A percentile compares a stretch with the other conserved stretches of the same genome.
Evolutionary conservation across 1,139 yeast genomes (phyloP).

Genomic region (Debaryomycetaceae sp.): DNA sequence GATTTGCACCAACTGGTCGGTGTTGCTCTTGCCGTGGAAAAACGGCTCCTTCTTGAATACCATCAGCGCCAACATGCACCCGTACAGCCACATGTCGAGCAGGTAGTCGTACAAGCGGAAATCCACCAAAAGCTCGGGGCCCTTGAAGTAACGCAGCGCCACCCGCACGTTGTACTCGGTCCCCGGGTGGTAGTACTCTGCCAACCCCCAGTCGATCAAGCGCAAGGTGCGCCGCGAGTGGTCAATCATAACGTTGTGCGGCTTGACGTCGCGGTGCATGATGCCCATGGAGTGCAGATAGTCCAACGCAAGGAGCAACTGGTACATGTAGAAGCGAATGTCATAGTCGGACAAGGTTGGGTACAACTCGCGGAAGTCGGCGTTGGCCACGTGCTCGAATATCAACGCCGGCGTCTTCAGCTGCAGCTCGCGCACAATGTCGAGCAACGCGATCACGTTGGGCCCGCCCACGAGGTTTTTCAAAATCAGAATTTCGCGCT

Average conservation of each 20-base stretch:
- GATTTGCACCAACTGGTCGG: conserved; percentile 93
- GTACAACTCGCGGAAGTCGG: conserved; percentile 85
- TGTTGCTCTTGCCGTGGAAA: conserved; percentile 94
- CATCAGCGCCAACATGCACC: conserved; percentile 97
- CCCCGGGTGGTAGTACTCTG: conserved; percentile 94
- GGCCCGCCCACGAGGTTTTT: conserved; percentile 87
- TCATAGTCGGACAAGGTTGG: conserved; percentile 85
- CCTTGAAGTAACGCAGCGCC: conserved; percentile 96
- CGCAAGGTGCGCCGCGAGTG: conserved; percentile 69
- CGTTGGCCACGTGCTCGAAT: conserved; percentile 86
- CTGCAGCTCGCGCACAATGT: conserved; percentile 85
- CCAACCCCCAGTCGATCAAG: conserved; percentile 97
- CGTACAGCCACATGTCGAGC: conserved; percentile 93
- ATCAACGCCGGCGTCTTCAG: conserved; percentile 91
- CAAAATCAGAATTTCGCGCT: conserved; percentile 88
- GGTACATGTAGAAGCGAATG: conserved; percentile 83
- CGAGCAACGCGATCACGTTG: conserved; percentile 75
- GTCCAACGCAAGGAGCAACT: conserved; percentile 84
- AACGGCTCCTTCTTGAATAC: conserved; percentile 95
- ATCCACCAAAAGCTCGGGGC: conserved; percentile 95
- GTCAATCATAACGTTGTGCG: conserved; percentile 98
- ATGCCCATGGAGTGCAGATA: conserved; percentile 97
- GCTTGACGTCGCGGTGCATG: conserved; percentile 98
- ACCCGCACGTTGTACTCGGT: conserved; percentile 95
- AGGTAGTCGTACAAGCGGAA: conserved; percentile 92